phyloP scores from a whole-genome alignment of 306 rosid genomes.

The Quillaja saponaria region DNA sequence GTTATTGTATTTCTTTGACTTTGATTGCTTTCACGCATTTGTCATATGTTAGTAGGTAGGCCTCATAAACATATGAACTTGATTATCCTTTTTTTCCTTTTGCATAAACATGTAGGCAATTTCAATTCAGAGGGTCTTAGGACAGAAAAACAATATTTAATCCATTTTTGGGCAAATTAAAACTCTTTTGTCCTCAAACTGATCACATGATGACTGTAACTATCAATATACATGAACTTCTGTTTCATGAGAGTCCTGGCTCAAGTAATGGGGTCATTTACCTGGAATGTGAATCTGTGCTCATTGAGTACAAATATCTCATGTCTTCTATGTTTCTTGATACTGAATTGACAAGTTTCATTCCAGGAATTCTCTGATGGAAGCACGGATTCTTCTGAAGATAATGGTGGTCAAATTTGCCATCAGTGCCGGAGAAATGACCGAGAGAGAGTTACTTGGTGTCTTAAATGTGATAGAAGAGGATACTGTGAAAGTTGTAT shows the following conservation, averaged over 20 bases:
- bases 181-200: conserved; percentile 4
- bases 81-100: background rate
- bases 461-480: conserved; percentile 79
- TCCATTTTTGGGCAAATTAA: background rate
- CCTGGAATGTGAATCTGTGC: conserved; percentile 1
- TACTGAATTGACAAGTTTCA: conserved; percentile 31
- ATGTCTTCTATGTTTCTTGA: conserved; percentile 4
- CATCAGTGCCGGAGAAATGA: conserved; percentile 84
- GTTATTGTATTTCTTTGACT: too few species aligned
- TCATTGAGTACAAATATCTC: background rate
- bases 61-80: too few species aligned
- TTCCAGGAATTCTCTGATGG: conserved; percentile 74
- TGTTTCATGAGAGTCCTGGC: background rate
- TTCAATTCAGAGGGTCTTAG: background rate
- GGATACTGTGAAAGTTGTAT: conserved; percentile 84
- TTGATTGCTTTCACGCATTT: too few species aligned
- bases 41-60: too few species aligned
- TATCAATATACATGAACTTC: background rate
- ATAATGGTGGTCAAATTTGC: conserved; percentile 76
- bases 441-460: conserved; percentile 69
- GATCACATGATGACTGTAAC: background rate
- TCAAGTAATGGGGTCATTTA: background rate
- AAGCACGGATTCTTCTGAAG: conserved; percentile 62
- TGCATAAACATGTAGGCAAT: background rate
- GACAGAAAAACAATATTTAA: background rate